These are phyloP conservation scores for Populus davidiana DNA, from an alignment of 345 rosid genomes.

Conservation along the genomic window DNA sequence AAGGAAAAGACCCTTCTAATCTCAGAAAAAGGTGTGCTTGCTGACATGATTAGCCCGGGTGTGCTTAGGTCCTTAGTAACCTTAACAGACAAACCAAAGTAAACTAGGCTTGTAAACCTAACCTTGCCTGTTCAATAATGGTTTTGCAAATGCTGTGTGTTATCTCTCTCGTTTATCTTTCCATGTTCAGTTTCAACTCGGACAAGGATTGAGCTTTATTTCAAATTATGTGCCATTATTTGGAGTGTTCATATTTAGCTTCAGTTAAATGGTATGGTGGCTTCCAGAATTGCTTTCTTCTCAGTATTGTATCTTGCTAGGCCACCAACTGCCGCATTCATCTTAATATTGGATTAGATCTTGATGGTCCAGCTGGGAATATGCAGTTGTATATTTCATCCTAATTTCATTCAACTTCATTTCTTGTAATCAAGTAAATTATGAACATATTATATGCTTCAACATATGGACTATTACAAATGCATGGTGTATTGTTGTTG, in stretches of 20 bases:
- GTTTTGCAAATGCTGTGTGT: not conserved
- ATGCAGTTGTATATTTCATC: not conserved
- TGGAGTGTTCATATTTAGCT: not conserved
- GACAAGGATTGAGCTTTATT: not conserved
- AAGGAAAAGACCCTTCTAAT: slow-evolving; percentile 61
- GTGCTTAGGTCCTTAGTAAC: slow-evolving; percentile 60
- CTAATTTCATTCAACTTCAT: not conserved
- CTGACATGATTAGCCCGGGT: slow-evolving; percentile 66
- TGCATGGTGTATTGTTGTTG: not conserved
- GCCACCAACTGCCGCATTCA: not conserved
- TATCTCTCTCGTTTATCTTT: not conserved
- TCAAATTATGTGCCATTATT: not conserved
- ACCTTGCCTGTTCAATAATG: not conserved
- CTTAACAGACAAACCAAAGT: slow-evolving; percentile 54
- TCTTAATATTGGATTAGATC: not conserved
- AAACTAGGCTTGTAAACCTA: slow-evolving; percentile 22
- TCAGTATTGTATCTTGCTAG: not conserved
- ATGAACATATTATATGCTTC: not conserved
- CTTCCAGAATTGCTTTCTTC: not conserved
- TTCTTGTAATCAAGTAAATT: not conserved
- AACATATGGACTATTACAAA: not conserved
- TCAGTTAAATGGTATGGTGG: not conserved
- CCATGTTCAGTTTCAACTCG: not conserved
- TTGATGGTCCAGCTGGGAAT: not conserved
- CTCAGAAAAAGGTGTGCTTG: slow-evolving; percentile 70